A percentile compares a stretch with the other conserved stretches of the same genome.
Conservation (phyloP, 2,329 filamentous ascomycete species). For the Aureobasidium sp. region DNA sequence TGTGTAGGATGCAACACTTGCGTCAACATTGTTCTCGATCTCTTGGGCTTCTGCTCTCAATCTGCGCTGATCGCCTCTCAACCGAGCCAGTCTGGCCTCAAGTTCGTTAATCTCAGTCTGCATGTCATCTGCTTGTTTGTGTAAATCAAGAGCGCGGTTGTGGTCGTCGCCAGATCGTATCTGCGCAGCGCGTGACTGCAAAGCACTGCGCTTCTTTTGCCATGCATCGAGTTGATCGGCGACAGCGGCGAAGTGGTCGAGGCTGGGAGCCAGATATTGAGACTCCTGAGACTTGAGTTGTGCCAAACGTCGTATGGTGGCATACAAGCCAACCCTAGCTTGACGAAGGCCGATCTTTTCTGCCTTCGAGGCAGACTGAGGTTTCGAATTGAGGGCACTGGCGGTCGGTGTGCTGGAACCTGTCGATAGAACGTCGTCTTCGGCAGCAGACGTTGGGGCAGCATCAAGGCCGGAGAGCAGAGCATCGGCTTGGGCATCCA, state of each 20-base stretch:
- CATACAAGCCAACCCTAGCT: constrained; percentile 56
- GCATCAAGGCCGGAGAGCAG: constrained; percentile 41
- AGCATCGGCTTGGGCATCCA: constrained; percentile 53
- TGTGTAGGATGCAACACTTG: constrained; percentile 62
- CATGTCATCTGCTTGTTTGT: constrained; percentile 43
- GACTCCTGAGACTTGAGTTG: constrained; percentile 61
- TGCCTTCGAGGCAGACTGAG: constrained; percentile 34
- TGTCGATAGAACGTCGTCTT: constrained; percentile 38
- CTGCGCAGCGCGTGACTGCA: constrained; percentile 46
- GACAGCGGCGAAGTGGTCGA: constrained; percentile 48
- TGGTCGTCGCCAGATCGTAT: constrained; percentile 50
- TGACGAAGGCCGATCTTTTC: constrained; percentile 49
- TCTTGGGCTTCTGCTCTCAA: constrained; percentile 53
- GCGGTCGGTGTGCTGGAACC: constrained; percentile 42
- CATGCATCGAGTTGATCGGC: constrained; percentile 52
- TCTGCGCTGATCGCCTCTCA: constrained; percentile 52
- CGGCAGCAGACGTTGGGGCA: constrained; percentile 15
- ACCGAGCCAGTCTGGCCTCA: constrained; percentile 52
- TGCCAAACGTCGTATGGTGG: constrained; percentile 54
- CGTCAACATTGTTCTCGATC: constrained; percentile 56
- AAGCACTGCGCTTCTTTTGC: constrained; percentile 45
- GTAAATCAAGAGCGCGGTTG: constrained; percentile 44
- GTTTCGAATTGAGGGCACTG: constrained; percentile 26
- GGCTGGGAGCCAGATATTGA: constrained; percentile 48
- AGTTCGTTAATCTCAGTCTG: constrained; percentile 56